Evolutionary conservation across 805 yeast genomes (phyloP).

Genomic region (Lachancea lanzarotensis): DNA sequence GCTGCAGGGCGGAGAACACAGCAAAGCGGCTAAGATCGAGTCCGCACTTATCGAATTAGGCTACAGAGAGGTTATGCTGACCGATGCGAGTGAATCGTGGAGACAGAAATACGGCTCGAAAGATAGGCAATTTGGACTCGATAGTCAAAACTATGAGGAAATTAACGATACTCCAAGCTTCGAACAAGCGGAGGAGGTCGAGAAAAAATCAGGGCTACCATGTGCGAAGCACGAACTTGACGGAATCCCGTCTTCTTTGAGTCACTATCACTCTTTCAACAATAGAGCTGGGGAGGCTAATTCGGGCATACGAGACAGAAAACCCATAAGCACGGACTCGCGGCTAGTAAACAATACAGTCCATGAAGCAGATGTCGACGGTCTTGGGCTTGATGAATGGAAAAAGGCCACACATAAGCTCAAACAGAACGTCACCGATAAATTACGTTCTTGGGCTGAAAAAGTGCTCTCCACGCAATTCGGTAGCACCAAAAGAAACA

Average conservation of each 20-base stretch:
- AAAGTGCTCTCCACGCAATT: slow-evolving; percentile 34
- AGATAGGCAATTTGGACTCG: slow-evolving; percentile 14
- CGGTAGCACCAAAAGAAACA: slow-evolving; percentile 30
- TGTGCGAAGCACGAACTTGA: slow-evolving; percentile 1
- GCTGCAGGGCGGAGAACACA: slow-evolving; percentile 7
- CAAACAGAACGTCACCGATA: slow-evolving; percentile 45
- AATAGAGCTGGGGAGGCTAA: slow-evolving; percentile 86
- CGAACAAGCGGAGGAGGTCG: slow-evolving; percentile 22
- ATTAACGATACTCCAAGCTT: slow-evolving; percentile 1
- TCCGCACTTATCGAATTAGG: slow-evolving; percentile 76
- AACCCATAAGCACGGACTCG: slow-evolving; percentile 73
- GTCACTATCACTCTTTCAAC: slow-evolving; percentile 56
- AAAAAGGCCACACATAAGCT: slow-evolving; percentile 41
- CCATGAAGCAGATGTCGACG: slow-evolving; percentile 70
- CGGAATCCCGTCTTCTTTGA: neutral
- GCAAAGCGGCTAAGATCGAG: slow-evolving; percentile 23
- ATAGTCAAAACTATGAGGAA: slow-evolving; percentile 3
- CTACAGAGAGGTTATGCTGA: slow-evolving; percentile 55
- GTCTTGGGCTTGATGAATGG: slow-evolving; percentile 66
- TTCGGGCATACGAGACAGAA: slow-evolving; percentile 74
- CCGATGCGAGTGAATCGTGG: slow-evolving; percentile 37
- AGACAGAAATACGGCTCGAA: slow-evolving; percentile 38
- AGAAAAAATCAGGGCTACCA: slow-evolving; percentile 11
- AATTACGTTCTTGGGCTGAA: slow-evolving; percentile 51
- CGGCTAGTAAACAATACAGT: slow-evolving; percentile 62